A percentile compares a stretch with the other conserved stretches of the same genome.
Evolutionary conservation across 2,329 filamentous ascomycete genomes (phyloP).

Genomic region (Phaeosphaeriaceae sp.): DNA sequence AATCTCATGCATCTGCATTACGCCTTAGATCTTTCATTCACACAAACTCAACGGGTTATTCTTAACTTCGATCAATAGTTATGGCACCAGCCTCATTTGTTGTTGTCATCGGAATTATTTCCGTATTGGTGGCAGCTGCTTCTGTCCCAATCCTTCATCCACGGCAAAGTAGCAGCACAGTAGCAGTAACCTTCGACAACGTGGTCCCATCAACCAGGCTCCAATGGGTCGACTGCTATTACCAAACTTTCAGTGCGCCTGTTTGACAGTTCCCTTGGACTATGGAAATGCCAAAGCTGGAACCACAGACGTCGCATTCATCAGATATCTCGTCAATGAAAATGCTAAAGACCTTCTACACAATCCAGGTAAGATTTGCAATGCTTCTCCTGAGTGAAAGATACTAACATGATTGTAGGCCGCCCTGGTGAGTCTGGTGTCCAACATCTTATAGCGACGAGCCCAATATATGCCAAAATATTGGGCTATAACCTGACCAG

Average conservation of each 20-base stretch:
- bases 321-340: background rate
- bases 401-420: background rate
- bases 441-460: slow-evolving; percentile 13
- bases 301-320: slow-evolving; percentile 2
- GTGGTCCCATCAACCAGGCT: background rate
- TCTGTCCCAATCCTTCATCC: background rate
- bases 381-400: no score
- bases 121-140: background rate
- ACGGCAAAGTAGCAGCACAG: background rate
- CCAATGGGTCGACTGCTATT: background rate
- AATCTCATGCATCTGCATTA: no score
- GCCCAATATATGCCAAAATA: background rate
- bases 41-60: no score
- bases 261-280: slow-evolving; percentile 3
- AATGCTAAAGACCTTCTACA: slow-evolving; percentile 9
- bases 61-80: no score
- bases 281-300: background rate
- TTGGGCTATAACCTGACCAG: slow-evolving; percentile 32
- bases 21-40: no score
- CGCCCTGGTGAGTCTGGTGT: slow-evolving; percentile 44
- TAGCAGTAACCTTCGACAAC: background rate
- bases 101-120: background rate
- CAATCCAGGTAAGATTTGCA: slow-evolving; percentile 13
- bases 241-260: slow-evolving; percentile 1
- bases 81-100: background rate